Evolutionary conservation across 305 asterid species (phyloP).

Genomic region (Fraxinus dipetala): DNA sequence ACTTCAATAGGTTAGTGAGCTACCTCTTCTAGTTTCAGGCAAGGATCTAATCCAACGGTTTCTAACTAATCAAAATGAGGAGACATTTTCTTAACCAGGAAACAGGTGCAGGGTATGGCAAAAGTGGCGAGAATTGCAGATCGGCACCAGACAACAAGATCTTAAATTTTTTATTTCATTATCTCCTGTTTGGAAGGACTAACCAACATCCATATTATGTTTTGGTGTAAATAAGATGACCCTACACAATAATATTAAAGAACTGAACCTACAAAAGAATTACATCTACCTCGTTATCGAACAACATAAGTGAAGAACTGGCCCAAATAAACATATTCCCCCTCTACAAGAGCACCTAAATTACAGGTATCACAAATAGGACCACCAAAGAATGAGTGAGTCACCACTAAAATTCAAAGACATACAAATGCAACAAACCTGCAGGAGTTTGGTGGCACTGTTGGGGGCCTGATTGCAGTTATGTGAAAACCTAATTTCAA

Average conservation of each 20-base stretch:
- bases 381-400: not conserved
- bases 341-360: not conserved
- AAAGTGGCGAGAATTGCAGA: not conserved
- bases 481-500: constrained; percentile 72
- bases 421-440: constrained; percentile 46
- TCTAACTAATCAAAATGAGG: not conserved
- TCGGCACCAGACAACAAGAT: not conserved
- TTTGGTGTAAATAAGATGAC: not conserved
- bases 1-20: not conserved
- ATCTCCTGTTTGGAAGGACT: not conserved
- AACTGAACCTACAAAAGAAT: not conserved
- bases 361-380: not conserved
- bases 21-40: not conserved
- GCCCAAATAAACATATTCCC: not conserved
- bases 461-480: constrained; percentile 92
- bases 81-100: not conserved
- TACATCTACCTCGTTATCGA: not conserved
- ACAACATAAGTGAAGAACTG: not conserved
- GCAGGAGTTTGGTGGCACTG: constrained; percentile 97
- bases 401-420: not conserved
- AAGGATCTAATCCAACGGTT: not conserved
- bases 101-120: not conserved
- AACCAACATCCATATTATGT: not conserved
- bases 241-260: not conserved
- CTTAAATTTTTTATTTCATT: not conserved